A percentile compares a stretch with the other conserved stretches of the same genome.
phyloP scores from a whole-genome alignment of 2,329 filamentous ascomycete genomes.

The Erysiphe pulchra region DNA sequence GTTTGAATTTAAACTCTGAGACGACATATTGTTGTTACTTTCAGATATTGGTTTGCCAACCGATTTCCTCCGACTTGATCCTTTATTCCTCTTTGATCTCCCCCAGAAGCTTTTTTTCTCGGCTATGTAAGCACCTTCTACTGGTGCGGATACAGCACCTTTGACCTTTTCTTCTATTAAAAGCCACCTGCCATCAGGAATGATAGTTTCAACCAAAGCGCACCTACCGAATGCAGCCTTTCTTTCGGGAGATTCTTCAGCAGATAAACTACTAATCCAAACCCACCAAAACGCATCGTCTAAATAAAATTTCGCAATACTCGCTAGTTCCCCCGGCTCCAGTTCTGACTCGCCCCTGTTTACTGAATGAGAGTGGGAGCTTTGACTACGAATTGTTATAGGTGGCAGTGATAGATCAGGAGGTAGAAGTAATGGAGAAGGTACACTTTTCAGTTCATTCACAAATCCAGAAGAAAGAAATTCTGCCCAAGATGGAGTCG shows the following conservation, averaged over 20 bases:
- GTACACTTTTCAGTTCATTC: conserved; percentile 40
- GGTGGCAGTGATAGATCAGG: conserved; percentile 80
- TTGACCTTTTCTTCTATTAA: conserved; percentile 93
- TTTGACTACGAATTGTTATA: conserved; percentile 53
- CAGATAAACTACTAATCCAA: conserved; percentile 90
- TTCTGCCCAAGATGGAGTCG: conserved; percentile 93
- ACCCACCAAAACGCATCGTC: conserved; percentile 99
- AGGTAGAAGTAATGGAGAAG: conserved; percentile 51
- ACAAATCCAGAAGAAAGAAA: conserved; percentile 85
- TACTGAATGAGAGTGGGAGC: conserved; percentile 62
- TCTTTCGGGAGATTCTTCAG: conserved; percentile 60
- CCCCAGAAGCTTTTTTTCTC: conserved; percentile 92
- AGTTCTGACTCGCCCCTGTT: conserved; percentile 43
- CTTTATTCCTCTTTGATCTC: conserved; percentile 46
- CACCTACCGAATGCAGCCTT: conserved; percentile 91
- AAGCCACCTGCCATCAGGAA: conserved; percentile 63
- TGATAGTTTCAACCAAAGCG: conserved; percentile 70
- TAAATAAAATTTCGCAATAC: conserved; percentile 61
- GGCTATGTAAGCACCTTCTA: conserved; percentile 68
- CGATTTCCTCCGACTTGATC: conserved; percentile 41
- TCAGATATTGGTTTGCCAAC: conserved; percentile 33
- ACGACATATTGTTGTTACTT: conserved; percentile 8
- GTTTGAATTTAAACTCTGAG: conserved; percentile 23
- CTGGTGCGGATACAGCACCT: conserved; percentile 64
- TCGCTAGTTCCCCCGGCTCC: conserved; percentile 83